Evolutionary conservation across 208 protist species (phyloP), one percentile per base, ranked within the genome.

Genomic region (Plasmodiophora brassicae): DNA sequence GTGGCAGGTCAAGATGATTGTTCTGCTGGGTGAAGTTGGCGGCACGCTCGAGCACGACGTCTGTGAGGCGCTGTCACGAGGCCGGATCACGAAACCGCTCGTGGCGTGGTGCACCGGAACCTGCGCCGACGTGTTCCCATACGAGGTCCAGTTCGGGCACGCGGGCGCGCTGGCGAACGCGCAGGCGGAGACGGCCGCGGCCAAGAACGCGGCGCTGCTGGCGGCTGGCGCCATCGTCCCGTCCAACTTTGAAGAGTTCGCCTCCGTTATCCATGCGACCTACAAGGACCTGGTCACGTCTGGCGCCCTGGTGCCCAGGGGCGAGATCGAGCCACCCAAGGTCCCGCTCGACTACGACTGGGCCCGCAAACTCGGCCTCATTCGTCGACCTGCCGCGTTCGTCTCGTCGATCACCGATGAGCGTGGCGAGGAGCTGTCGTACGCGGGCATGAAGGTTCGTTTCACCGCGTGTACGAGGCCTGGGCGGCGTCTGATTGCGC

Each of bases 101-200:
- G 91, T 95, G n/a, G 94, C 92, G 39, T 96, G 94, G 94, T 94
- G 92, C 71, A 94, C 78, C 86, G 87, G 87, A 86, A 96, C 95
- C 0, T 95, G 94, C 46, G 94, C 93, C 8, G 90, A 85, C 45
- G 88, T 88, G 85, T 95, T 95, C 88, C 46, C 84, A 14, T 90
- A 92, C 41, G 92, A 93, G 32, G 94, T 96, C 10, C 94, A 96
- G 89, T 96, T 96, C 85, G 95, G 94, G 8, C 94, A 96, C 88
- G 95, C 95, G 5, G 94, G 46, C 10, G 45, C 85, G 20, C 20
- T 5, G 22, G 89, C 93, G 65, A 84, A 92, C 87, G 71, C 44
- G 25, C 46, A 88, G 10, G 22, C 57, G 0, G 94, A 96, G 83
- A 94, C 94, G 0, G 90, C 94, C 25, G 89, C 92, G 0, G 93